A percentile compares a stretch with the other conserved stretches of the same genome.
These are phyloP conservation scores for Sabuloglossum arenarium DNA, from an alignment of 495 filamentous ascomycete species.

Conservation along the genomic window DNA sequence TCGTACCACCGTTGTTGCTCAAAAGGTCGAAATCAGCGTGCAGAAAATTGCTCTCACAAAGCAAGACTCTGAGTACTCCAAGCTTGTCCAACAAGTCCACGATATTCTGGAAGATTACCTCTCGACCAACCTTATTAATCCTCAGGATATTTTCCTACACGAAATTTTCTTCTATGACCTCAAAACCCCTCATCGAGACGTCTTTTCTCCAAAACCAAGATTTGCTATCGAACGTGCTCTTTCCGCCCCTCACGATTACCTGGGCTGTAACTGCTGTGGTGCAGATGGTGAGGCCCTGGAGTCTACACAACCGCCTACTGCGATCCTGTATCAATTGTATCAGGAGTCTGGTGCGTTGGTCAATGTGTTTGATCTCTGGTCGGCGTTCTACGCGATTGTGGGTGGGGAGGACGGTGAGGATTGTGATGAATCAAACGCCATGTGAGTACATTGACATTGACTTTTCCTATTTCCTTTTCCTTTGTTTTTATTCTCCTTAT, in stretches of 20 bases:
- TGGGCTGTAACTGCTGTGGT: constrained; percentile 50
- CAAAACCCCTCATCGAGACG: constrained; percentile 55
- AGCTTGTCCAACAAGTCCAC: constrained; percentile 45
- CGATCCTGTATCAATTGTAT: constrained; percentile 80
- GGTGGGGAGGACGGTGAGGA: constrained; percentile 36
- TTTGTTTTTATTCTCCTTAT: neutral
- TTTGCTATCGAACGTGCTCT: constrained; percentile 66
- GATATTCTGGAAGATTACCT: constrained; percentile 34
- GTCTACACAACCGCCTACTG: constrained; percentile 49
- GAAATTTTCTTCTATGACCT: constrained; percentile 77
- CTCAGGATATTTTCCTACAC: constrained; percentile 45
- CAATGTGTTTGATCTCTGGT: constrained; percentile 79
- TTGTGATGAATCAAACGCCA: constrained; percentile 3
- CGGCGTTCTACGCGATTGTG: constrained; percentile 60
- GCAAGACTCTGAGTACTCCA: constrained; percentile 56
- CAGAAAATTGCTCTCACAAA: constrained; percentile 53
- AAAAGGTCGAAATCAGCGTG: constrained; percentile 70
- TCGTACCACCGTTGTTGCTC: constrained; percentile 67
- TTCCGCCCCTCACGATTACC: constrained; percentile 63
- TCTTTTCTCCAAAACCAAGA: constrained; percentile 61
- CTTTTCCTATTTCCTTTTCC: too few relatives aligned
- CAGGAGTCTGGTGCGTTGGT: constrained; percentile 73
- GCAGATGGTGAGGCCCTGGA: constrained; percentile 20
- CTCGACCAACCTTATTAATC: constrained; percentile 26
- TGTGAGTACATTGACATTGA: neutral